Base-by-base conservation (phyloP, 2,329 filamentous ascomycete genomes). In the Talaromyces sp. region DNA sequence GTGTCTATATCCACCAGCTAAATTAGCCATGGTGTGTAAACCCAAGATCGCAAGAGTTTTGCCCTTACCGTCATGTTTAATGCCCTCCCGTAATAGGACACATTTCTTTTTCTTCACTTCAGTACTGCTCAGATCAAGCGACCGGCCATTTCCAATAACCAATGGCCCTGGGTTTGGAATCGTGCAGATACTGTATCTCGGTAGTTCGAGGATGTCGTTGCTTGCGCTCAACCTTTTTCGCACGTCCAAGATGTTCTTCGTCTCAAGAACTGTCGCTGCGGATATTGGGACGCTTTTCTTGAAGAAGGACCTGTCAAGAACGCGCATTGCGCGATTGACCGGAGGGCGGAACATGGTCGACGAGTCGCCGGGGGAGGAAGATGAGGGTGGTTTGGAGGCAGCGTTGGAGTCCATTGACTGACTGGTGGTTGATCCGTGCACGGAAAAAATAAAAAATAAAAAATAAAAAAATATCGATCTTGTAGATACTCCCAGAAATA, bases 231-330 rank as follows among this genome's bases (percentile, higher is more conserved):
- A 79, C 51, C 85, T 81, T 68, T 86, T 86, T 65, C 90, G 85
- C 73, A 90, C 88, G 65, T 82, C 84, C 28, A 88, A 84, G 61
- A 98, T 92, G 68, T 92, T 85, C 67, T 86, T 89, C 64, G 85
- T 85, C 72, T 95, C 89, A 66, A 86, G 84, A 52, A 98, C 81
- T 42, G 89, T 85, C 6, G 92, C 94, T 2, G 92, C 93, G 8
- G 92, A 85, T 28, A 94, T 81, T 28, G 89, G 87, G 60, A 96
- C 79, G 0, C 83, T 90, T 74, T 89, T 91, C 58, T 85, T 82
- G 79, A 98, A 98, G 65, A 96, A 88, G 16, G 88, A 83, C 67
- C 91, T 88, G 78, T 99, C 93, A 65, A 99, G 86, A 56, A 85
- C 84, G 72, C 87, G 87, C 80, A 91, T 90, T 63, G 89, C 87